phyloP scores from a whole-genome alignment of 108 stramenopile species.

The Licmophora abbreviata region DNA sequence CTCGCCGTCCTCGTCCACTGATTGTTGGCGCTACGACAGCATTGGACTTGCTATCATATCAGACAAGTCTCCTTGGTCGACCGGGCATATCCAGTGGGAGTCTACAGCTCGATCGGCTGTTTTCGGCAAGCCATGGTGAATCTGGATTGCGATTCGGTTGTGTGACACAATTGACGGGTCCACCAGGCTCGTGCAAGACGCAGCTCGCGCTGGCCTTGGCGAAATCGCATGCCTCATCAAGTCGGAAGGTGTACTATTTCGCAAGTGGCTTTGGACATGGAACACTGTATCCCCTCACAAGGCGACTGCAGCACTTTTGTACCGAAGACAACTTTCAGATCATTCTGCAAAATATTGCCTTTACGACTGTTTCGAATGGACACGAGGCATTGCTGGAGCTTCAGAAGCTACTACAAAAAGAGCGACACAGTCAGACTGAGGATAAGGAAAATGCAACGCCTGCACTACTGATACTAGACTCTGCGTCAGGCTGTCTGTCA shows the following conservation, averaged over 20 bases:
- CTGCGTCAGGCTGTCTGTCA: slow-evolving; percentile 9
- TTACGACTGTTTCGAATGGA: not conserved
- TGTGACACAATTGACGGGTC: slow-evolving; percentile 4
- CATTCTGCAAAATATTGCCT: too few species aligned
- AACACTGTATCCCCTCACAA: too few species aligned
- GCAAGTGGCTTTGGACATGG: slow-evolving; percentile 2
- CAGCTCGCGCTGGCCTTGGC: slow-evolving; percentile 4
- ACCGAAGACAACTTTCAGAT: too few species aligned
- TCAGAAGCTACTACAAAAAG: not conserved
- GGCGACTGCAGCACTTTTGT: too few species aligned
- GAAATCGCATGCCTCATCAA: not conserved
- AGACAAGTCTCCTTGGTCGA: not conserved
- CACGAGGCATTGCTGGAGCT: slow-evolving; percentile 1
- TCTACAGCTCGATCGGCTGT: not conserved
- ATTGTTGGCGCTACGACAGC: not conserved
- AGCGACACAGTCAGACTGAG: not conserved
- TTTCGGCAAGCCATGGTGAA: not conserved
- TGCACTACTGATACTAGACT: slow-evolving; percentile 2
- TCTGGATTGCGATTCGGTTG: slow-evolving; percentile 2
- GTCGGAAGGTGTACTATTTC: slow-evolving; percentile 3
- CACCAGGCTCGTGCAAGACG: slow-evolving; percentile 5
- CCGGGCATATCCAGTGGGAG: not conserved
- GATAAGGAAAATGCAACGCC: not conserved
- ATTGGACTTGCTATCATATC: not conserved
- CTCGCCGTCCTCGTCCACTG: too few species aligned